Conservation (phyloP, 805 yeast genomes). For the Vanderwaltozyma polyspora region DNA sequence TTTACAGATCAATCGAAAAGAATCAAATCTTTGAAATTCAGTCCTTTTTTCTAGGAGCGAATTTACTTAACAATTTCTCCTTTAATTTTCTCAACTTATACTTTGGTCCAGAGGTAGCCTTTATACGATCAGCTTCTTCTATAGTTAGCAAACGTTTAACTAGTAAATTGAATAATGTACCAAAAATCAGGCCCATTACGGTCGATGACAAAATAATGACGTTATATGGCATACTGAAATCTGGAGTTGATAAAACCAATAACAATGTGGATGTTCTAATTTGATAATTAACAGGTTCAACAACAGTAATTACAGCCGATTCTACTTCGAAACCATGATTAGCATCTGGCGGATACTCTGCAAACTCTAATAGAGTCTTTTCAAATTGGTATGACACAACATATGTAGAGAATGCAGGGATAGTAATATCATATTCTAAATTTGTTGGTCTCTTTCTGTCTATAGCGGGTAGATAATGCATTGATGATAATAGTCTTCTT, state of each 20-base stretch:
- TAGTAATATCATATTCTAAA: constrained; percentile 49
- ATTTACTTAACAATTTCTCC: constrained; percentile 1
- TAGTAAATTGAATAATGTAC: constrained; percentile 69
- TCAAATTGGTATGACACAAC: constrained; percentile 71
- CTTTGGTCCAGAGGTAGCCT: constrained; percentile 10
- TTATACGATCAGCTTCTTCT: constrained; percentile 43
- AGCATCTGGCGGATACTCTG: constrained; percentile 99
- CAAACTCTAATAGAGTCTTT: constrained; percentile 68
- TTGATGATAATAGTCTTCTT: constrained; percentile 35
- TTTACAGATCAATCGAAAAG: not conserved
- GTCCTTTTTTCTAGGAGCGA: constrained; percentile 1
- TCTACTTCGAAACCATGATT: constrained; percentile 94
- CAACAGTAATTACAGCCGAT: constrained; percentile 68
- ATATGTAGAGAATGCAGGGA: constrained; percentile 57
- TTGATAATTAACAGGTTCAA: constrained; percentile 35
- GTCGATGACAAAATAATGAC: constrained; percentile 92
- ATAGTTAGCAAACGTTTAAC: constrained; percentile 66
- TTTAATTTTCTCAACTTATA: constrained; percentile 11
- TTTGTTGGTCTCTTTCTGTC: constrained; percentile 79
- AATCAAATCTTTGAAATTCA: not conserved
- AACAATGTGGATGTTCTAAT: constrained; percentile 79
- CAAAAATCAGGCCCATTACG: constrained; percentile 84
- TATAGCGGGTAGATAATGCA: constrained; percentile 61
- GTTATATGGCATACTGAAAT: constrained; percentile 96
- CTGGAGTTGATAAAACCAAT: constrained; percentile 87